Percentiles rank a stretch among this genome's conserved stretches.
These are phyloP conservation scores for Sequoiadendron giganteum DNA, from an alignment of 75 land plant species.

Conservation along the genomic window DNA sequence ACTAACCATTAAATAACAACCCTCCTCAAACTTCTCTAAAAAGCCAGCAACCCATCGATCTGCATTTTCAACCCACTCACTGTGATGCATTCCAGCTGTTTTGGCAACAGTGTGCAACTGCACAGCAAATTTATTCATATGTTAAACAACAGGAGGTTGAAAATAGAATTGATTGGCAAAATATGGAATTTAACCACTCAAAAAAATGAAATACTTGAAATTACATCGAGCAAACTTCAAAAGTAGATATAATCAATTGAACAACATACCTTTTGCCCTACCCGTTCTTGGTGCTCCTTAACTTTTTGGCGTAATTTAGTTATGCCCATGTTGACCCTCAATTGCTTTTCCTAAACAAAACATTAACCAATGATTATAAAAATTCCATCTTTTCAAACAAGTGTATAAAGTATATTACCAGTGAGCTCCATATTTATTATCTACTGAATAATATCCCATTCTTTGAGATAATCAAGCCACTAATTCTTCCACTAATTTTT, in stretches of 20 bases:
- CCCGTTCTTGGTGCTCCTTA: conserved; percentile 85
- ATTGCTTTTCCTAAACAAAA: conserved; percentile 52
- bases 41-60: conserved; percentile 98
- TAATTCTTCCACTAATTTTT: background rate
- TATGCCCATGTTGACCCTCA: conserved; percentile 86
- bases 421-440: background rate
- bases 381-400: background rate
- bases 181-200: background rate
- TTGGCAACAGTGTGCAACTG: conserved; percentile 83
- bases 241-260: background rate
- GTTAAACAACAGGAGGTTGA: background rate
- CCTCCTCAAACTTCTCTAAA: conserved; percentile 97
- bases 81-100: conserved; percentile 82
- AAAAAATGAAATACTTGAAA: background rate
- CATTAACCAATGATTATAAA: background rate
- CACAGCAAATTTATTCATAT: background rate
- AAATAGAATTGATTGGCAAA: background rate
- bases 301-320: conserved; percentile 84
- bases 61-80: conserved; percentile 97
- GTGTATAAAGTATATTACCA: background rate
- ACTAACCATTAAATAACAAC: conserved; percentile 88
- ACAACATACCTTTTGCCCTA: conserved; percentile 46
- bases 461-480: background rate
- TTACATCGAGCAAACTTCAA: background rate
- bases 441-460: background rate